Percentiles rank a stretch among this genome's conserved stretches.
These are phyloP conservation scores for Penicillium griseofulvum DNA, from an alignment of 2,329 filamentous ascomycete genomes.

Conservation along the genomic window DNA sequence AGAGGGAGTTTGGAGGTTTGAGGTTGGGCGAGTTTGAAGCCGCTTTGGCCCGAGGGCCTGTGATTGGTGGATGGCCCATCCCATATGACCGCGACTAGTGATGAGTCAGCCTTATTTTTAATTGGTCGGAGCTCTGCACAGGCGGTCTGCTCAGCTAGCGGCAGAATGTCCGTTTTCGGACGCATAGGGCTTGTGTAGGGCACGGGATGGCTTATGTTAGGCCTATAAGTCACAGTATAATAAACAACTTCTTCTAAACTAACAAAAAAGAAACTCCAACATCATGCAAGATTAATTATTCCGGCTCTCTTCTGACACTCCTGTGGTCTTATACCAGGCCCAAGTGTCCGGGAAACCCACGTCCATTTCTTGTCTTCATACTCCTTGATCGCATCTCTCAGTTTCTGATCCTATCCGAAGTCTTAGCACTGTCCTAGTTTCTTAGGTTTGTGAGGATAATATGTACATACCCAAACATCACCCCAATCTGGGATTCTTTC, in stretches of 20 bases:
- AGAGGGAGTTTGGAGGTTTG: conserved; percentile 34
- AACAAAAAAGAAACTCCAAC: not conserved
- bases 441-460: not conserved
- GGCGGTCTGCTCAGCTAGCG: conserved; percentile 5
- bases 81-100: conserved; percentile 10
- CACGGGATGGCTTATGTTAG: not conserved
- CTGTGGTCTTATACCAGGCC: conserved; percentile 80
- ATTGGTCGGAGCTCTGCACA: conserved; percentile 14
- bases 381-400: conserved; percentile 41
- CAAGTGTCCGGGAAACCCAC: conserved; percentile 85
- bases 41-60: conserved; percentile 34
- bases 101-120: conserved; percentile 16
- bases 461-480: conserved; percentile 71
- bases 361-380: conserved; percentile 75
- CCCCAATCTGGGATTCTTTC: conserved; percentile 93
- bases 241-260: not conserved
- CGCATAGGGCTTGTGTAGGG: conserved; percentile 22
- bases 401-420: conserved; percentile 34
- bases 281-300: conserved; percentile 26
- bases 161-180: conserved; percentile 13
- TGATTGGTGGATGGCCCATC: conserved; percentile 18
- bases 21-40: conserved; percentile 40
- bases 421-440: not conserved
- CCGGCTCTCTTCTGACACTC: conserved; percentile 80
- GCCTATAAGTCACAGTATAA: not conserved